Evolutionary conservation across 2,329 filamentous ascomycete genomes (phyloP).

Genomic region (Penicillium sp.): DNA sequence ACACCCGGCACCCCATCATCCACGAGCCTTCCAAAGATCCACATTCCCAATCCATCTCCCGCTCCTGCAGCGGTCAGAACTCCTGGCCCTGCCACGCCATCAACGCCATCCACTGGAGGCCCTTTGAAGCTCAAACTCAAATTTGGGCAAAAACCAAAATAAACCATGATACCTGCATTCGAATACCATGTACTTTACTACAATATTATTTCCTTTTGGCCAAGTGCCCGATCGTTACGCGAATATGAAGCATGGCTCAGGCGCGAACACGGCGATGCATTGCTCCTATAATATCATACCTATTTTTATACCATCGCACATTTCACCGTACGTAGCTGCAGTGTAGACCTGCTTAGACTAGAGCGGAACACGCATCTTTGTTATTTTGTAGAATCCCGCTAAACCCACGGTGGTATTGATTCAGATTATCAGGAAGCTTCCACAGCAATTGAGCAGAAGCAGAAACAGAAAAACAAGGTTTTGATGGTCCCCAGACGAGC

Average conservation of each 20-base stretch:
- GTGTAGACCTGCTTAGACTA: neutral
- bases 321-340: neutral
- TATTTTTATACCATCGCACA: neutral
- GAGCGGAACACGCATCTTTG: neutral
- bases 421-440: neutral
- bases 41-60: slow-evolving; percentile 35
- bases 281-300: slow-evolving; percentile 11
- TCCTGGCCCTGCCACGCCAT: slow-evolving; percentile 30
- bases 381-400: neutral
- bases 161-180: slow-evolving; percentile 6
- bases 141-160: slow-evolving; percentile 36
- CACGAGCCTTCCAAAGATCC: slow-evolving; percentile 30
- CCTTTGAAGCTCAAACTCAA: slow-evolving; percentile 47
- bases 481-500: slow-evolving; percentile 34
- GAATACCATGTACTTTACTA: slow-evolving; percentile 18
- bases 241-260: slow-evolving; percentile 15
- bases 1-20: slow-evolving; percentile 27
- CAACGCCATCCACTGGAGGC: slow-evolving; percentile 32
- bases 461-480: slow-evolving; percentile 23
- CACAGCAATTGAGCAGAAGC: slow-evolving; percentile 2
- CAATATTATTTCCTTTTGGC: slow-evolving; percentile 14
- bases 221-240: neutral
- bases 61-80: slow-evolving; percentile 28
- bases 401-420: neutral
- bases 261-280: slow-evolving; percentile 13